phyloP scores from a whole-genome alignment of 2,329 filamentous ascomycete species.

The Cylindrodendrum hubeiense region DNA sequence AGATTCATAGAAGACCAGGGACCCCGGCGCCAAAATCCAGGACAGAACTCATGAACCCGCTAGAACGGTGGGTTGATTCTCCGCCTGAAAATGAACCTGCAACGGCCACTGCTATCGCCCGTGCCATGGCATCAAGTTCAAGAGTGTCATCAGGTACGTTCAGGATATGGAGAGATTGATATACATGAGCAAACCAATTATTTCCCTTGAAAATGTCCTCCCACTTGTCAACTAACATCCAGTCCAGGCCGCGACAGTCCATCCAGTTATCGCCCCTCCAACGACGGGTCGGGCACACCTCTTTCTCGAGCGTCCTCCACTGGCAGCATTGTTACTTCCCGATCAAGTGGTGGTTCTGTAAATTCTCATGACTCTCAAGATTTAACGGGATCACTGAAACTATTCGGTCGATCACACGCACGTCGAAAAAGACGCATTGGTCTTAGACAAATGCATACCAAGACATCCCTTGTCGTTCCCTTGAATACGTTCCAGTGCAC shows the following conservation, averaged over 20 bases:
- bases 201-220: not conserved
- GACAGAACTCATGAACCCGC: conserved; percentile 29
- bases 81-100: conserved; percentile 47
- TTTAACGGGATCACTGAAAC: not conserved
- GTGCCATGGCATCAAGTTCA: conserved; percentile 29
- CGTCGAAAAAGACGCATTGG: conserved; percentile 11
- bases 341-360: conserved; percentile 25
- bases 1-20: conserved; percentile 9
- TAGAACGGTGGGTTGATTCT: conserved; percentile 44
- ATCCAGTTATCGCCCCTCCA: not conserved
- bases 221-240: not conserved
- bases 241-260: not conserved
- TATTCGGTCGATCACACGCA: not conserved
- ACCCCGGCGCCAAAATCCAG: conserved; percentile 3
- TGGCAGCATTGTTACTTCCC: conserved; percentile 35
- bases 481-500: conserved; percentile 52
- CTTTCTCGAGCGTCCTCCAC: conserved; percentile 32
- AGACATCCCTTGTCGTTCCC: not conserved
- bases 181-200: not conserved
- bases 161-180: not conserved
- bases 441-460: conserved; percentile 12
- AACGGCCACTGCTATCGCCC: conserved; percentile 41
- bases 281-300: conserved; percentile 1
- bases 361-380: conserved; percentile 25
- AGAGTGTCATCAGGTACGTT: conserved; percentile 3